A percentile compares a stretch with the other conserved stretches of the same genome.
phyloP scores from a whole-genome alignment of 129 eudicot species.

The Sambucus nigra region DNA sequence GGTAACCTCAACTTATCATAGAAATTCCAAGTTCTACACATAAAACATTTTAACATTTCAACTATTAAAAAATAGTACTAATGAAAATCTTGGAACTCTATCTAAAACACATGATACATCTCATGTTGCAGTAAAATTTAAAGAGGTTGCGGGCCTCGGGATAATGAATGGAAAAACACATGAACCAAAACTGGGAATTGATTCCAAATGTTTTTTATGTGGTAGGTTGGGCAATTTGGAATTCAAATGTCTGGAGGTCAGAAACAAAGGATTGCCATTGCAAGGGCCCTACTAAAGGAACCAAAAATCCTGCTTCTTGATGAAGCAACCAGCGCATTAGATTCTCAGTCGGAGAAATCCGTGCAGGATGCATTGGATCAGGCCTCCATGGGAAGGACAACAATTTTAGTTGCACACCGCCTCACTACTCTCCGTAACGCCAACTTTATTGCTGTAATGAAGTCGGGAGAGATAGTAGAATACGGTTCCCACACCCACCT shows the following conservation, averaged over 20 bases:
- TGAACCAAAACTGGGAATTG: not conserved
- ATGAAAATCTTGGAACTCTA: too few relatives aligned
- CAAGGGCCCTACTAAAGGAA: slow-evolving; percentile 1
- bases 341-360: slow-evolving; percentile 1
- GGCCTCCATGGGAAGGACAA: slow-evolving; percentile 5
- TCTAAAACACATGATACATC: not conserved
- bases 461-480: not conserved
- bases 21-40: too few relatives aligned
- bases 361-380: slow-evolving; percentile 8
- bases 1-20: too few relatives aligned
- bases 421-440: slow-evolving; percentile 8
- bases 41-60: too few relatives aligned
- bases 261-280: slow-evolving; percentile 4
- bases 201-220: not conserved
- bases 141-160: too few relatives aligned
- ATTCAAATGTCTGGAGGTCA: slow-evolving; percentile 8
- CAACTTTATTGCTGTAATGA: not conserved
- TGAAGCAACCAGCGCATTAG: slow-evolving; percentile 8
- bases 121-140: too few relatives aligned
- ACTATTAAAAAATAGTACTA: too few relatives aligned
- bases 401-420: slow-evolving; percentile 7
- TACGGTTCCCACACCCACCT: slow-evolving; percentile 2
- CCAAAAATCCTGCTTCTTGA: slow-evolving; percentile 1
- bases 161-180: not conserved
- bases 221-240: slow-evolving; percentile 5